These are phyloP conservation scores for Xylariaceae sp. DNA, from an alignment of 2,329 filamentous ascomycete species.

Conservation along the genomic window DNA sequence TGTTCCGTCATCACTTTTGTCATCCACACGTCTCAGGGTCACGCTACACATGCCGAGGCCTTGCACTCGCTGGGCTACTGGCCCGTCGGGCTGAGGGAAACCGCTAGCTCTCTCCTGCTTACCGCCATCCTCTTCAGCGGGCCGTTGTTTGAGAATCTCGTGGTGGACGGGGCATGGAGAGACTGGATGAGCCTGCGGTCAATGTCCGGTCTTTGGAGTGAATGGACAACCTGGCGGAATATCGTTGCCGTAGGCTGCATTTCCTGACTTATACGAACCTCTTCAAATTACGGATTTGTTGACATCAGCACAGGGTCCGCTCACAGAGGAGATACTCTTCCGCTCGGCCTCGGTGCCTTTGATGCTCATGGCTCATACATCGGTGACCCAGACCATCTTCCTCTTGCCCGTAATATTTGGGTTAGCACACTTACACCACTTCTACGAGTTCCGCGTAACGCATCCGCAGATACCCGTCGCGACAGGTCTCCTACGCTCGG, in stretches of 20 bases:
- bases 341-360: constrained; percentile 81
- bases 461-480: constrained; percentile 65
- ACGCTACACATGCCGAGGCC: constrained; percentile 48
- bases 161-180: constrained; percentile 69
- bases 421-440: constrained; percentile 89
- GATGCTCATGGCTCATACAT: constrained; percentile 66
- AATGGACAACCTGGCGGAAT: constrained; percentile 84
- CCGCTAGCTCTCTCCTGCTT: constrained; percentile 61
- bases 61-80: constrained; percentile 75
- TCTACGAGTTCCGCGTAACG: constrained; percentile 86
- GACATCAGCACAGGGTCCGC: constrained; percentile 58
- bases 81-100: constrained; percentile 66
- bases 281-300: not conserved
- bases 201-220: constrained; percentile 57
- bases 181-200: constrained; percentile 57
- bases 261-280: constrained; percentile 1
- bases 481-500: constrained; percentile 63
- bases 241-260: constrained; percentile 67
- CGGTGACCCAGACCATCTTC: constrained; percentile 63
- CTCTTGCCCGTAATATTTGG: constrained; percentile 86
- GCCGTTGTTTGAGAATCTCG: constrained; percentile 73
- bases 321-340: constrained; percentile 93
- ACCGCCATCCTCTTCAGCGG: constrained; percentile 78
- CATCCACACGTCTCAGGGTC: constrained; percentile 55
- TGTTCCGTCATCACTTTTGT: constrained; percentile 65